Conservation (phyloP, 768 basidiomycete species). For the Lenzites betulinus region DNA sequence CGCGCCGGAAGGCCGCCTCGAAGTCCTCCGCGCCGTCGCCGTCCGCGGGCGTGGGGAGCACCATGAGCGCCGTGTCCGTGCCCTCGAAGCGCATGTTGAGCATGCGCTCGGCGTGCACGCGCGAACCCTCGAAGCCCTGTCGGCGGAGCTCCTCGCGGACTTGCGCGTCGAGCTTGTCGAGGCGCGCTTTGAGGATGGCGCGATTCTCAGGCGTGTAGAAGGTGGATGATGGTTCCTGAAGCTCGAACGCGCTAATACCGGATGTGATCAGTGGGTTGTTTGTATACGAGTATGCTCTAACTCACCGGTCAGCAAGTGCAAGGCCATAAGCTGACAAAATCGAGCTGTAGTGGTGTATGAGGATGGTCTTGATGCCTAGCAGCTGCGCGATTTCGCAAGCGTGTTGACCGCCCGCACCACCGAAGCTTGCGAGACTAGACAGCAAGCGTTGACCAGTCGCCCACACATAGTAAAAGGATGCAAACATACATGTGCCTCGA, state of each 20-base stretch:
- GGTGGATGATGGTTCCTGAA: constrained; percentile 87
- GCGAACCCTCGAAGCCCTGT: constrained; percentile 79
- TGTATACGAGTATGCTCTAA: background rate
- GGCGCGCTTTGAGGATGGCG: constrained; percentile 55
- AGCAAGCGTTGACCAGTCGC: background rate
- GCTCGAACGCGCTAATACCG: constrained; percentile 68
- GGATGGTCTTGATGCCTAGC: constrained; percentile 83
- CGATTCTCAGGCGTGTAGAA: constrained; percentile 68
- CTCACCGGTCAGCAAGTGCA: constrained; percentile 79
- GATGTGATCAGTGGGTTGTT: background rate
- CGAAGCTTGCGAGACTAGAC: constrained; percentile 79
- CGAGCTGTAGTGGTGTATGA: constrained; percentile 90
- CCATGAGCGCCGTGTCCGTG: constrained; percentile 92
- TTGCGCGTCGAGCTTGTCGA: constrained; percentile 65
- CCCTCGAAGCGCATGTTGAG: constrained; percentile 94
- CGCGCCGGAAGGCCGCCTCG: constrained; percentile 73
- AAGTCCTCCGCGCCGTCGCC: constrained; percentile 70
- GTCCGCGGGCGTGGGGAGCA: constrained; percentile 53
- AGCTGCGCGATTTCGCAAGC: constrained; percentile 90
- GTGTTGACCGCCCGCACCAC: constrained; percentile 90
- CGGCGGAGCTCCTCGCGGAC: constrained; percentile 67
- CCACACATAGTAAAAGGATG: background rate
- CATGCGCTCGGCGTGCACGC: constrained; percentile 79
- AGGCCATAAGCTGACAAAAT: constrained; percentile 93
- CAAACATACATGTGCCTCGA: constrained; percentile 66